These are phyloP conservation scores for Epichloe sp. DNA, from an alignment of 2,329 filamentous ascomycete genomes.

Conservation along the genomic window DNA sequence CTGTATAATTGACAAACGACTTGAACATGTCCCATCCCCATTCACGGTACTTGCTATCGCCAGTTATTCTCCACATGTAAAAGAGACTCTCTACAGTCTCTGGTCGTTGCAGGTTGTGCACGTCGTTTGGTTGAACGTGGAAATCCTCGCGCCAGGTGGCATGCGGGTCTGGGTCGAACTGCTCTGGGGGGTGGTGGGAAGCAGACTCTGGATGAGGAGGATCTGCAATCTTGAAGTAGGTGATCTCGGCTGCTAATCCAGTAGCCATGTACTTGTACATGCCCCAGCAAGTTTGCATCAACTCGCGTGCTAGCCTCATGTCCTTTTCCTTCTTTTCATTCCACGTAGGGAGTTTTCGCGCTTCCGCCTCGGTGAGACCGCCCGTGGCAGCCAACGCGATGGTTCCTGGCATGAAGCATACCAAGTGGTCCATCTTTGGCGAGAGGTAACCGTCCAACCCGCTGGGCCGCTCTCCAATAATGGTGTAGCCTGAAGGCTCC, in stretches of 20 bases:
- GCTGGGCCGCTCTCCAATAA: slow-evolving; percentile 71
- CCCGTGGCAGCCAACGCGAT: slow-evolving; percentile 81
- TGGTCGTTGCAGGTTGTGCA: slow-evolving; percentile 86
- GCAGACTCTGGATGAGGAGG: slow-evolving; percentile 49
- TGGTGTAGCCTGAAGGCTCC: slow-evolving; percentile 64
- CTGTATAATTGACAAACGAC: slow-evolving; percentile 74
- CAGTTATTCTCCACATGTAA: slow-evolving; percentile 98
- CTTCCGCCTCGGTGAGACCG: slow-evolving; percentile 61
- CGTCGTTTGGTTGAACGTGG: slow-evolving; percentile 65
- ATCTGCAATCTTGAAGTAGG: slow-evolving; percentile 67
- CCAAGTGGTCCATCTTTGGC: slow-evolving; percentile 95
- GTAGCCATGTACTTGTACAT: slow-evolving; percentile 90
- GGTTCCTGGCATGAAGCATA: slow-evolving; percentile 94
- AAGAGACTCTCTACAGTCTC: slow-evolving; percentile 95
- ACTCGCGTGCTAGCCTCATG: slow-evolving; percentile 72
- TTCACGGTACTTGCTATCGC: slow-evolving; percentile 74
- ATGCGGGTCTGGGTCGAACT: slow-evolving; percentile 37
- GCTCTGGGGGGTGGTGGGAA: slow-evolving; percentile 31
- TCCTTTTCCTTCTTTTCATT: slow-evolving; percentile 69
- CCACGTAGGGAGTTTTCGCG: slow-evolving; percentile 62
- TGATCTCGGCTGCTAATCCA: slow-evolving; percentile 88
- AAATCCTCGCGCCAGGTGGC: slow-evolving; percentile 67
- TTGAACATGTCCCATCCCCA: slow-evolving; percentile 99
- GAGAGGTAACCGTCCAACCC: slow-evolving; percentile 55
- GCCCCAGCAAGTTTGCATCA: slow-evolving; percentile 96